Evolutionary conservation across 75 land plant genomes (phyloP), one percentile per base, ranked within the genome.

Genomic region (Azolla pinnata): DNA sequence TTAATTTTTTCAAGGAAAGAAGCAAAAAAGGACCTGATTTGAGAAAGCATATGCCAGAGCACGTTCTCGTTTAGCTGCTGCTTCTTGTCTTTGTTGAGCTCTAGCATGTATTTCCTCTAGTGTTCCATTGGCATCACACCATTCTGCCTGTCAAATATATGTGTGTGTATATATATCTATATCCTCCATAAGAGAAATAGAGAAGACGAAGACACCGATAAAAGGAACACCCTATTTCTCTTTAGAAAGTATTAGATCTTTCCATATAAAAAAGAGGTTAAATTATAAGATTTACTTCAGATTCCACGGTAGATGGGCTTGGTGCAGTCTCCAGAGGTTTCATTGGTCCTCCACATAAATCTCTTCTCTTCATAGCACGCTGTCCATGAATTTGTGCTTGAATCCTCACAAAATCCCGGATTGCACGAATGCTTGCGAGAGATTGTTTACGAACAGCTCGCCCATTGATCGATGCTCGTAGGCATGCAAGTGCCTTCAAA

Each of bases 21-120:
- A n/a, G n/a, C n/a, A n/a, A n/a, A n/a, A n/a, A n/a, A n/a, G n/a
- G n/a, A 83, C 92, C 70, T 76, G 81, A 48, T 72, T 63, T 16
- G 79, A 74, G 18, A 42, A 75, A 50, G 84, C 83, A 66, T 87
- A 83, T n/a, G 72, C 74, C 65, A 65, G 33, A 52, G 81, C 83
- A 0, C 87, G 67, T 44, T 78, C 80, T 30, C 87, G 68, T 51
- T 67, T 81, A 19, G 56, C 29, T 25, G 71, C 32, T 17, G 80
- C 87, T 56, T 87, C 84, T 60, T 79, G 67, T 58, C 60, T 80
- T 51, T 51, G 75, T 24, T 67, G 59, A 18, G 62, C 62, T 21
- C 71, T 48, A 4, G 74, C 55, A 38, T 81, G 72, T 16, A 69
- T 50, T 14, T 76, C 78, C 61, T 83, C 78, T 7, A 60, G 7